Conservation (phyloP, 345 rosid genomes). For the Garcia nutans region DNA sequence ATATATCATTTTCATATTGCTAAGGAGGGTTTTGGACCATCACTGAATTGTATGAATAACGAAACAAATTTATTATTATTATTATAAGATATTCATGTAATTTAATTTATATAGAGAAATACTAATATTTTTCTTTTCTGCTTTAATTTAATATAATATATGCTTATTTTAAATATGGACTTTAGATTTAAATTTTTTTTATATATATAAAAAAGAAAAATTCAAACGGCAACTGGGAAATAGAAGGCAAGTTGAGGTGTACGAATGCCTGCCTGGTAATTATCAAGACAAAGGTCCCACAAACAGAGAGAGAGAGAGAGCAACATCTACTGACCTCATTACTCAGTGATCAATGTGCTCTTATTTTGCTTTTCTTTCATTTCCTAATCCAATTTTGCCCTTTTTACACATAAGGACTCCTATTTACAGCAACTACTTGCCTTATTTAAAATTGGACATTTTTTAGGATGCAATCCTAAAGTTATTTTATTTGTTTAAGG, state of each 20-base stretch:
- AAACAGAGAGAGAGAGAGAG: background rate
- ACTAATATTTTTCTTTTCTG: too few species aligned
- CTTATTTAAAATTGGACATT: background rate
- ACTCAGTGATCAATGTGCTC: conserved; percentile 38
- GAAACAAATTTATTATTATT: background rate
- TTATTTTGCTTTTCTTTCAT: background rate
- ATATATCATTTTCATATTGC: background rate
- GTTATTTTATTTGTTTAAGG: too few species aligned
- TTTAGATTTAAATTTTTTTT: background rate
- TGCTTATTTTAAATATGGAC: background rate
- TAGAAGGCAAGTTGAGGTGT: conserved; percentile 30
- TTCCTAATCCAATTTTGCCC: too few species aligned
- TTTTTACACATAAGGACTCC: background rate
- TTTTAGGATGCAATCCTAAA: background rate
- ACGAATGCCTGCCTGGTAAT: conserved; percentile 18
- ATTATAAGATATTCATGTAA: background rate
- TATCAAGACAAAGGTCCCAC: conserved; percentile 22
- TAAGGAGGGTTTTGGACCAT: background rate
- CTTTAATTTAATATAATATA: too few species aligned
- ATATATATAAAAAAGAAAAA: too few species aligned
- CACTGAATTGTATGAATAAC: background rate
- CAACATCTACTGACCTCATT: conserved; percentile 26
- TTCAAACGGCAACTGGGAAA: conserved; percentile 2
- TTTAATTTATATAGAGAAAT: too few species aligned
- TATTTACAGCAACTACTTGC: background rate